Conservation (phyloP, 139 green algal species). For the Picochlorum sp. region DNA sequence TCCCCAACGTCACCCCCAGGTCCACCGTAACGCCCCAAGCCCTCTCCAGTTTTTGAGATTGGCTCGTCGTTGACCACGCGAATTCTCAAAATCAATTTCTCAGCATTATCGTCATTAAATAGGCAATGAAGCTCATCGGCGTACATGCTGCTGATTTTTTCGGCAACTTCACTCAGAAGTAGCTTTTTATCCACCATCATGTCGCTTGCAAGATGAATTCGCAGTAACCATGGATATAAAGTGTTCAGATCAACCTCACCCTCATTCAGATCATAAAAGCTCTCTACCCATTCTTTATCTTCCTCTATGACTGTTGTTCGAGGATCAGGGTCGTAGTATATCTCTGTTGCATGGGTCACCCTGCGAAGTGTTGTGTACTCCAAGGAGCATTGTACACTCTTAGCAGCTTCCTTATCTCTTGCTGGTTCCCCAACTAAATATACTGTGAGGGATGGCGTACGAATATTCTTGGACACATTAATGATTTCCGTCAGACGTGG, state of each 20-base stretch:
- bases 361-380: slow-evolving; percentile 91
- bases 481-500: slow-evolving; percentile 80
- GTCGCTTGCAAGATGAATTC: slow-evolving; percentile 60
- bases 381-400: slow-evolving; percentile 83
- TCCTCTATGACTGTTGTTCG: slow-evolving; percentile 75
- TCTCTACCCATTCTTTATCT: slow-evolving; percentile 74
- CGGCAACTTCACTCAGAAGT: slow-evolving; percentile 56
- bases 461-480: slow-evolving; percentile 99
- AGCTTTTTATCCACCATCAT: slow-evolving; percentile 89
- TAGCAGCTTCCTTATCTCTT: slow-evolving; percentile 68
- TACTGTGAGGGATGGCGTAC: slow-evolving; percentile 89
- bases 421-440: slow-evolving; percentile 53
- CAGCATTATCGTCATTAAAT: slow-evolving; percentile 95
- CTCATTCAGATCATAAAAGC: slow-evolving; percentile 77
- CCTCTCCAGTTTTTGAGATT: background rate
- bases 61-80: slow-evolving; percentile 15
- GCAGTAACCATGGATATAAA: slow-evolving; percentile 91
- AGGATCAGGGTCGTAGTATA: slow-evolving; percentile 75
- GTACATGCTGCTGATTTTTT: slow-evolving; percentile 74
- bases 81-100: slow-evolving; percentile 84
- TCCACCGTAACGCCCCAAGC: background rate
- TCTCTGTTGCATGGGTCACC: slow-evolving; percentile 67
- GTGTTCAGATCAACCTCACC: slow-evolving; percentile 63
- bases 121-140: slow-evolving; percentile 85
- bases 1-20: slow-evolving; percentile 17